Percentiles rank a stretch among this genome's conserved stretches.
These are phyloP conservation scores for Zymoseptoria brevis DNA, from an alignment of 2,329 filamentous ascomycete genomes.

Conservation along the genomic window DNA sequence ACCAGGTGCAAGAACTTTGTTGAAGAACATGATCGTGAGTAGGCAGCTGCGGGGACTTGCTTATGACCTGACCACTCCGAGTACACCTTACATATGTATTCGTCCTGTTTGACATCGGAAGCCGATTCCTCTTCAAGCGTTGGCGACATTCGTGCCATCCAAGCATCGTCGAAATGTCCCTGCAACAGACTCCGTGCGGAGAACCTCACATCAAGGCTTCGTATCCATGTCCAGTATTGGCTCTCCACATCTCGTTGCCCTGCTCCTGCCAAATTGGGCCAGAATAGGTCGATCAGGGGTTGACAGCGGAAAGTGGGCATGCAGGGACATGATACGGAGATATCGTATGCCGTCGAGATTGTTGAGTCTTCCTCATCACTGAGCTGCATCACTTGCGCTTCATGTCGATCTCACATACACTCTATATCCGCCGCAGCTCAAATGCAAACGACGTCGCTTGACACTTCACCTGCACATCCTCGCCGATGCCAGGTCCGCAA, in stretches of 20 bases:
- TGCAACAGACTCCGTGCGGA: too few relatives aligned
- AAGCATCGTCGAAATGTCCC: too few relatives aligned
- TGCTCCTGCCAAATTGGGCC: neutral
- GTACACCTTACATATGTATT: neutral
- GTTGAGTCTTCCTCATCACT: neutral
- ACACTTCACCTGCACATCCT: conserved; percentile 5
- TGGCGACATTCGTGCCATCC: too few relatives aligned
- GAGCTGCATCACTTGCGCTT: too few relatives aligned
- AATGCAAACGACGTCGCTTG: conserved; percentile 1
- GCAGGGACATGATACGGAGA: neutral
- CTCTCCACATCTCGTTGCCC: neutral
- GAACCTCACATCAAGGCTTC: neutral
- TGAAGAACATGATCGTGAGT: neutral
- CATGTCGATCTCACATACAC: neutral
- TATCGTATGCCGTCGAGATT: neutral
- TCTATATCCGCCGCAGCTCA: conserved; percentile 1
- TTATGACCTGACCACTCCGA: neutral
- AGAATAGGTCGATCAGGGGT: neutral
- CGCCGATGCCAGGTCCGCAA: conserved; percentile 5
- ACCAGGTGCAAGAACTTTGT: neutral
- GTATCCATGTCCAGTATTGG: neutral
- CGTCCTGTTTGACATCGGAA: neutral
- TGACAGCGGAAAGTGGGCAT: neutral
- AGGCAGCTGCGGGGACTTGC: too few relatives aligned
- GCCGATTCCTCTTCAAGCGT: too few relatives aligned